Conservation (phyloP, 2,329 filamentous ascomycete genomes). For the Exserohilum rostratum region DNA sequence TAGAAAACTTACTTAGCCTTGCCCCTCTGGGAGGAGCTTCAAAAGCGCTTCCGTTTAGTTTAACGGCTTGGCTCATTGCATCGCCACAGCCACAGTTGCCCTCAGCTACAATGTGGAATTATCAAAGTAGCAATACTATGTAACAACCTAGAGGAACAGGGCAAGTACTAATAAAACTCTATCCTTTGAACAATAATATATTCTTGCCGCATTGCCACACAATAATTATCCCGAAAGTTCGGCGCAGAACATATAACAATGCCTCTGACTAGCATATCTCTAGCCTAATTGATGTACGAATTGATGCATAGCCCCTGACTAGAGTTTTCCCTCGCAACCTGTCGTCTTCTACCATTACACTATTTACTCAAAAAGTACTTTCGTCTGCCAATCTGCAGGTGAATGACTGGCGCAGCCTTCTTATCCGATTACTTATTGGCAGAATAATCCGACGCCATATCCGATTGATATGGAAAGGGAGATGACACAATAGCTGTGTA, state of each 20-base stretch:
- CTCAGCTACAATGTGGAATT: not conserved
- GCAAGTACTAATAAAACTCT: not conserved
- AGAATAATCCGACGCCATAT: constrained; percentile 5
- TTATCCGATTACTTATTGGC: not conserved
- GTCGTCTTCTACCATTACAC: not conserved
- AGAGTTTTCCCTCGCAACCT: not conserved
- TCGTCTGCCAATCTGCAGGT: not conserved
- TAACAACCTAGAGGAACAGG: not conserved
- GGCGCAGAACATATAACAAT: not conserved
- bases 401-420: not conserved
- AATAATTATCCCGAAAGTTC: not conserved
- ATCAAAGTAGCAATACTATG: not conserved
- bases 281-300: not conserved
- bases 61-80: not conserved
- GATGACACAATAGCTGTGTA: constrained; percentile 2
- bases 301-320: not conserved
- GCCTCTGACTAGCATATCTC: not conserved
- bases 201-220: not conserved
- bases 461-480: constrained; percentile 5
- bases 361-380: not conserved
- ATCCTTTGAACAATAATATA: not conserved
- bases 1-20: not conserved
- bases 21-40: not conserved
- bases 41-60: not conserved
- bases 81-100: not conserved